Base-by-base conservation (phyloP, 352 stramenopile genomes). In the Pythium phragmiticola region DNA sequence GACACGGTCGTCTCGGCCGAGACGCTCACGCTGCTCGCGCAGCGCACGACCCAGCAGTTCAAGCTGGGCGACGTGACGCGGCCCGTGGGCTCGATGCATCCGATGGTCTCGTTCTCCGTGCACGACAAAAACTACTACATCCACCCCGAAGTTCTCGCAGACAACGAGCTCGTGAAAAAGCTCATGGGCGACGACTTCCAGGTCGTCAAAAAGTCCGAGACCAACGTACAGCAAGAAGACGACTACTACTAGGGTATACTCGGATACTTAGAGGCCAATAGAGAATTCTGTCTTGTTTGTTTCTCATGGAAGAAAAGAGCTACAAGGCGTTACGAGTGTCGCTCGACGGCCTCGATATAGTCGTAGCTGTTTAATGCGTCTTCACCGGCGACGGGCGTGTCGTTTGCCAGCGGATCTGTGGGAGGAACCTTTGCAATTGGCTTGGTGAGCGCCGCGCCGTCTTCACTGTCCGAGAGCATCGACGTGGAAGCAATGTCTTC, bases 51-150 rank as follows among this genome's bases (percentile, higher is more conserved):
- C 26, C 63, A 66, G 45, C 71, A 72, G 52, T 94, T 94, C 62
- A 70, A 66, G 57, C 69, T 94, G 33, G 81, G 78, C 17, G 80
- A 90, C 39, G 80, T 87, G 36, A 69, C 69, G 2, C 76, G 71
- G 9, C 82, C 82, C 8, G 69, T 68, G n/a, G 66, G 66, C 47
- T 83, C 75, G 9, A 92, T 92, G 82, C 86, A 94, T 63, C 86
- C 86, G 37, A 93, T 94, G 86, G 72, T 90, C 48, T 88, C 81
- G 48, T 93, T 95, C 78, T 72, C 88, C 56, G 86, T 81, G 19
- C 68, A 75, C 33, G 78, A 67, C 21, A 72, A 77, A 34, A 77
- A 84, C 69, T 93, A 86, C 53, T 95, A 92, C 63, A 85, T 95
- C 55, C 86, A 95, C 47, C 82, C 84, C 1, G 86, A 95, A 60